Evolutionary conservation across 306 rosid species (phyloP).

Genomic region (Argentina anserina): DNA sequence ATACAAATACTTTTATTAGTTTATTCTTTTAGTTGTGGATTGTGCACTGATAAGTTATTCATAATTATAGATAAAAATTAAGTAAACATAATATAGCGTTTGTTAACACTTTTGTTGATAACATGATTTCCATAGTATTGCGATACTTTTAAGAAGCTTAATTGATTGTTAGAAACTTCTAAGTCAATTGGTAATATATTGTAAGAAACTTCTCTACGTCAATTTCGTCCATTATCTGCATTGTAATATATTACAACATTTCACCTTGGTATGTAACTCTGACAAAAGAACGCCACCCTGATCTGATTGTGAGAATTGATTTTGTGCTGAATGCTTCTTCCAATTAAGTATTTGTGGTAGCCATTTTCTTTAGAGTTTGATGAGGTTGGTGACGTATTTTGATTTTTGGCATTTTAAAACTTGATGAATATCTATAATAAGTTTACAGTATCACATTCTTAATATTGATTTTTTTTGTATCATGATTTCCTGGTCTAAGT

Average conservation of each 20-base stretch:
- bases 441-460: not conserved
- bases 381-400: constrained; percentile 11
- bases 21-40: not conserved
- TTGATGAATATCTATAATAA: not conserved
- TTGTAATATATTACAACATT: not conserved
- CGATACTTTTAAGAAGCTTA: no score
- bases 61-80: not conserved
- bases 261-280: not conserved
- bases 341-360: not conserved
- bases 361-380: constrained; percentile 2
- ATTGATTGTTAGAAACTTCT: not conserved
- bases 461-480: not conserved
- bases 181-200: not conserved
- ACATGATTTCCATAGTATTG: not conserved
- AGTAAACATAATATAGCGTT: not conserved
- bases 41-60: not conserved
- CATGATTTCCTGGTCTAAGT: not conserved
- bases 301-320: no score
- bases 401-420: not conserved
- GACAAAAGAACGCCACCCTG: not conserved
- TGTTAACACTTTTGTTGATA: not conserved
- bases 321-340: not conserved
- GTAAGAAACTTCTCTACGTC: not conserved
- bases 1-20: not conserved
- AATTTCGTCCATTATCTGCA: not conserved